phyloP scores from a whole-genome alignment of 148 eudicot genomes.

The Camellia sinensis region DNA sequence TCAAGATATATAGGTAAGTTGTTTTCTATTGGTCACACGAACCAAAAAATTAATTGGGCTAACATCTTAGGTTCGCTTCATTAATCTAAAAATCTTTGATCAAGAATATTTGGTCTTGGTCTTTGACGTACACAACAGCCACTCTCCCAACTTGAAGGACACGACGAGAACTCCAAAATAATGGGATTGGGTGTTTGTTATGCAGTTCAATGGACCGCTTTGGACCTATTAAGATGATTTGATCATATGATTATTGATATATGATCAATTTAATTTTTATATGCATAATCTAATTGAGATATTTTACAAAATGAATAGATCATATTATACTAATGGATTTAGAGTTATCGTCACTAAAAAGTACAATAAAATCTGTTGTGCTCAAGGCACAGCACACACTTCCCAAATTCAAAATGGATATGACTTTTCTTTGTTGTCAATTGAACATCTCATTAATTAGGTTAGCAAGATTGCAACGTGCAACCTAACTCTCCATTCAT shows the following conservation, averaged over 20 bases:
- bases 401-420: too few species aligned
- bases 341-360: too few species aligned
- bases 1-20: background rate
- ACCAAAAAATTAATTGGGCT: background rate
- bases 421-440: background rate
- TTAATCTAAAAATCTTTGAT: background rate
- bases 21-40: background rate
- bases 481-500: background rate
- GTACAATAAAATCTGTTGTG: too few species aligned
- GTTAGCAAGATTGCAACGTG: background rate
- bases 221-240: too few species aligned
- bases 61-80: background rate
- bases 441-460: slow-evolving; percentile 10
- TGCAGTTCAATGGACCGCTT: too few species aligned
- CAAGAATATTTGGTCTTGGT: slow-evolving; percentile 16
- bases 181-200: too few species aligned
- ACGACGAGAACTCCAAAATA: too few species aligned
- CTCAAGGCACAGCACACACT: too few species aligned
- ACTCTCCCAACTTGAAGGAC: background rate
- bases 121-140: slow-evolving; percentile 2
- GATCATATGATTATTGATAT: too few species aligned
- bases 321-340: too few species aligned
- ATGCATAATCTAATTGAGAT: too few species aligned
- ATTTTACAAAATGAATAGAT: too few species aligned
- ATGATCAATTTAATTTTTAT: background rate